Percentiles rank a stretch among this genome's conserved stretches.
Conservation (phyloP, 2,329 filamentous ascomycete species). For the Geosmithia flava region DNA sequence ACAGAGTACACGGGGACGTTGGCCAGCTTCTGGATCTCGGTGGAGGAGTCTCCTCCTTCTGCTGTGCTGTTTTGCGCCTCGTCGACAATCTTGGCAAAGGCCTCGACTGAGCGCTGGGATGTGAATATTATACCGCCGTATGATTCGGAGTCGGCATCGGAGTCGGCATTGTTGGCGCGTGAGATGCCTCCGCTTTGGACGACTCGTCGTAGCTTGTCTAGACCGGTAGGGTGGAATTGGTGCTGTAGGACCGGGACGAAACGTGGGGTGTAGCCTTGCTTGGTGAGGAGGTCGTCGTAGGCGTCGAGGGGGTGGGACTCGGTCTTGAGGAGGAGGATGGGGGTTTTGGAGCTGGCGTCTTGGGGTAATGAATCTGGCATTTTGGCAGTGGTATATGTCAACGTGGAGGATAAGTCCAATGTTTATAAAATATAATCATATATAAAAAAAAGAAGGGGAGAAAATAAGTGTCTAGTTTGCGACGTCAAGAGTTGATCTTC, state of each 20-base stretch:
- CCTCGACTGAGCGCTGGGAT: constrained; percentile 73
- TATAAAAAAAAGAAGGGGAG: too few relatives aligned
- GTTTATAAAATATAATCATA: too few relatives aligned
- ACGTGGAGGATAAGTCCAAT: too few relatives aligned
- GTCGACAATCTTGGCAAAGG: constrained; percentile 52
- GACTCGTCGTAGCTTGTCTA: constrained; percentile 37
- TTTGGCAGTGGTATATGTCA: neutral
- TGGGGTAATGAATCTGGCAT: neutral
- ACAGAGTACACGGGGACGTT: constrained; percentile 62
- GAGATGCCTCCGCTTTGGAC: constrained; percentile 33
- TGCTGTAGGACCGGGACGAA: constrained; percentile 74
- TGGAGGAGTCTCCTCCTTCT: neutral
- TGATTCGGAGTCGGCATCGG: constrained; percentile 12
- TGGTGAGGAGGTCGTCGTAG: constrained; percentile 56
- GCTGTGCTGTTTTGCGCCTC: constrained; percentile 16
- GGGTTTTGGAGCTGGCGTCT: constrained; percentile 2
- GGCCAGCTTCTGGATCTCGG: constrained; percentile 23
- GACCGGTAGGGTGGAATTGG: constrained; percentile 46
- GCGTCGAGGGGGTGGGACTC: constrained; percentile 58
- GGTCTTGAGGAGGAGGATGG: constrained; percentile 67
- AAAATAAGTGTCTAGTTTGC: too few relatives aligned
- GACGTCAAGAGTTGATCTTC: too few relatives aligned
- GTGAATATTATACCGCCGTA: constrained; percentile 79
- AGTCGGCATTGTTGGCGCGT: neutral
- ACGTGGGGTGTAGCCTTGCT: constrained; percentile 40